These are phyloP conservation scores for Orbilia ellipsospora DNA, from an alignment of 2,329 filamentous ascomycete genomes.

Conservation along the genomic window DNA sequence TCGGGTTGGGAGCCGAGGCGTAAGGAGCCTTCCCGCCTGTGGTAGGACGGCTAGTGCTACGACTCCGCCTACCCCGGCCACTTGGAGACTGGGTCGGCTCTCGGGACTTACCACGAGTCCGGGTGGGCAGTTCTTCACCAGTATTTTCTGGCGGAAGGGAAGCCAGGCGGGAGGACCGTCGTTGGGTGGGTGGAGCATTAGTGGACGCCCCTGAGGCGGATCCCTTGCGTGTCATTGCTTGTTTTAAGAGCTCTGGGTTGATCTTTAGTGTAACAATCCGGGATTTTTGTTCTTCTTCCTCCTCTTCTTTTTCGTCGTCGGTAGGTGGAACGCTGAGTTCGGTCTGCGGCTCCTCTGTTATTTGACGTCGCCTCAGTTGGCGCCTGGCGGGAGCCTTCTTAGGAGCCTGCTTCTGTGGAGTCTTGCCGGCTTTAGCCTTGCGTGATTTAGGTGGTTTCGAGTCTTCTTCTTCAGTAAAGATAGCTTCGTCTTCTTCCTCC, in stretches of 20 bases:
- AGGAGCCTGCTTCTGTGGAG: slow-evolving; percentile 37
- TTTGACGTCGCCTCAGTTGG: slow-evolving; percentile 28
- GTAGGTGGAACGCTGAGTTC: slow-evolving; percentile 51
- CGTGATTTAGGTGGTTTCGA: slow-evolving; percentile 25
- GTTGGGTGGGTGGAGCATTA: slow-evolving; percentile 25
- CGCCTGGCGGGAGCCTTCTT: slow-evolving; percentile 40
- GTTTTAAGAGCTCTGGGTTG: slow-evolving; percentile 2
- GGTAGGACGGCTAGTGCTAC: slow-evolving; percentile 60
- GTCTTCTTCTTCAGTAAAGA: slow-evolving; percentile 42
- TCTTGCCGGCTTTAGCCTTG: slow-evolving; percentile 46
- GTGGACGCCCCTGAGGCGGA: slow-evolving; percentile 20
- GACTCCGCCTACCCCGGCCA: slow-evolving; percentile 58
- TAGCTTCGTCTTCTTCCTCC: slow-evolving; percentile 36
- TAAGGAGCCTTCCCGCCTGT: slow-evolving; percentile 58
- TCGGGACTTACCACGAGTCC: slow-evolving; percentile 48
- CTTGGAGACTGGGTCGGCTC: slow-evolving; percentile 58
- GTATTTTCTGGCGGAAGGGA: slow-evolving; percentile 47
- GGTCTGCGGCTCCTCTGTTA: slow-evolving; percentile 33
- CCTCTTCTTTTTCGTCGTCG: slow-evolving; percentile 49
- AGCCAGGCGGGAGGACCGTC: slow-evolving; percentile 42
- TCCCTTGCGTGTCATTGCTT: slow-evolving; percentile 43
- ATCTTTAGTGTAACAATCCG: slow-evolving; percentile 34
- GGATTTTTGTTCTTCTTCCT: slow-evolving; percentile 9
- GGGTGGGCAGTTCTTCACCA: slow-evolving; percentile 29
- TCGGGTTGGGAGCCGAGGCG: slow-evolving; percentile 57